Conservation (phyloP, 768 basidiomycete genomes). For the Ramaria rubella region DNA sequence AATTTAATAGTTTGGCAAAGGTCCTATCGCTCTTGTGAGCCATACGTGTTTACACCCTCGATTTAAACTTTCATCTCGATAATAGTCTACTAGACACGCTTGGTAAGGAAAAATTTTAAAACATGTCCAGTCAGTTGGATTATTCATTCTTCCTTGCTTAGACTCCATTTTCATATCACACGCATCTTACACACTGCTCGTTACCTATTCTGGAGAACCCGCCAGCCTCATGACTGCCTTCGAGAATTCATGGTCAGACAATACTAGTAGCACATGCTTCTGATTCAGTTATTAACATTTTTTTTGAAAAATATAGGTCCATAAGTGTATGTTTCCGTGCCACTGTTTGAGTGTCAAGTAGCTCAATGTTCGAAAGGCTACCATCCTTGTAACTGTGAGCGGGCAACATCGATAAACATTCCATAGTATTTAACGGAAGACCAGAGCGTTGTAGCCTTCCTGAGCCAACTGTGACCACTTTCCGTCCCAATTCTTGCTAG, state of each 20-base stretch:
- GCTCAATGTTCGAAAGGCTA: not conserved
- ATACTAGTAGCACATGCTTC: too few relatives aligned
- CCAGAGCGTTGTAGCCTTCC: not conserved
- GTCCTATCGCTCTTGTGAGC: not conserved
- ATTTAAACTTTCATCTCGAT: not conserved
- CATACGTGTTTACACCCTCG: not conserved
- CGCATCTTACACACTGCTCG: not conserved
- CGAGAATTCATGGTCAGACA: not conserved
- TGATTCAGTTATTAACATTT: not conserved
- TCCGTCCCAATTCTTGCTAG: not conserved
- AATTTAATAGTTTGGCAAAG: not conserved
- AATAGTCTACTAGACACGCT: not conserved
- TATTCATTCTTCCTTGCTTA: not conserved
- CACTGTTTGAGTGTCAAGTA: not conserved
- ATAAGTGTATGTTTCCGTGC: not conserved
- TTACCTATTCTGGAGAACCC: not conserved
- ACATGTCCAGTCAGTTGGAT: not conserved
- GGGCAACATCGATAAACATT: not conserved
- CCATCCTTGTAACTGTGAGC: not conserved
- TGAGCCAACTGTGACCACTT: not conserved
- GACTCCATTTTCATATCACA: not conserved
- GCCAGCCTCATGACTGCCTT: not conserved
- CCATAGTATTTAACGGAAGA: not conserved
- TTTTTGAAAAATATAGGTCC: not conserved
- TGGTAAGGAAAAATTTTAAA: not conserved